These are phyloP conservation scores for Breviolum minutum DNA, from an alignment of 73 alveolate species.

Conservation along the genomic window DNA sequence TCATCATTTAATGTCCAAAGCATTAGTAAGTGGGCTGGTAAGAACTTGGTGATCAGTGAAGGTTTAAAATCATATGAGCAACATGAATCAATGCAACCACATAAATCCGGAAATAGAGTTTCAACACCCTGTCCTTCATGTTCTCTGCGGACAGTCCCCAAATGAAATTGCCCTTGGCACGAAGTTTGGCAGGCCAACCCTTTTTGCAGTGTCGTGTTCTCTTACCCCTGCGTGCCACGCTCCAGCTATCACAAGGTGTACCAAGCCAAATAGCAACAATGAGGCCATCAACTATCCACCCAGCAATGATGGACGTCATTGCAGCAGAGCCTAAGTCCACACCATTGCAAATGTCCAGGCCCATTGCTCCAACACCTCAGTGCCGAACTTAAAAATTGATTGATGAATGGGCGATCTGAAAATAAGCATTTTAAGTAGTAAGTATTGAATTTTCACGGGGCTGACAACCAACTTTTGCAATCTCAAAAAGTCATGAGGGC, in stretches of 20 bases:
- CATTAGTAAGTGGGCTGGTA: not conserved
- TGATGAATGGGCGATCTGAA: not conserved
- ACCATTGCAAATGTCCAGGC: slow-evolving; percentile 1
- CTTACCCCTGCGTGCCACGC: slow-evolving; percentile 18
- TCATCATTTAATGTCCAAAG: not conserved
- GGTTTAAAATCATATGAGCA: too few relatives aligned
- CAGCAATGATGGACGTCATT: not conserved
- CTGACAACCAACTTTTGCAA: too few relatives aligned
- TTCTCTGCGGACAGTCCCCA: not conserved
- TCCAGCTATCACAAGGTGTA: not conserved
- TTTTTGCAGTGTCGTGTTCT: not conserved
- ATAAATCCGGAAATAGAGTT: not conserved
- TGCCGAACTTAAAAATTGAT: not conserved
- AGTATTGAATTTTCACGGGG: too few relatives aligned
- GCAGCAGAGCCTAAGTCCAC: not conserved
- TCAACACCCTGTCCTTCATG: slow-evolving; percentile 1
- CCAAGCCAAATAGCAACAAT: not conserved
- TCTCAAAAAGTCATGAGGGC: not conserved
- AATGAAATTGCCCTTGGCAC: not conserved
- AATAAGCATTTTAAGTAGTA: too few relatives aligned
- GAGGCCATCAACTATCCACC: slow-evolving; percentile 2
- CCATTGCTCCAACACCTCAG: not conserved
- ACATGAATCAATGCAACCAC: too few relatives aligned
- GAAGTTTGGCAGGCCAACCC: slow-evolving; percentile 11
- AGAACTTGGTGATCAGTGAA: not conserved